Evolutionary conservation across 495 filamentous ascomycete genomes (phyloP), one percentile per base, ranked within the genome.

Genomic region (Copromyces sp.): DNA sequence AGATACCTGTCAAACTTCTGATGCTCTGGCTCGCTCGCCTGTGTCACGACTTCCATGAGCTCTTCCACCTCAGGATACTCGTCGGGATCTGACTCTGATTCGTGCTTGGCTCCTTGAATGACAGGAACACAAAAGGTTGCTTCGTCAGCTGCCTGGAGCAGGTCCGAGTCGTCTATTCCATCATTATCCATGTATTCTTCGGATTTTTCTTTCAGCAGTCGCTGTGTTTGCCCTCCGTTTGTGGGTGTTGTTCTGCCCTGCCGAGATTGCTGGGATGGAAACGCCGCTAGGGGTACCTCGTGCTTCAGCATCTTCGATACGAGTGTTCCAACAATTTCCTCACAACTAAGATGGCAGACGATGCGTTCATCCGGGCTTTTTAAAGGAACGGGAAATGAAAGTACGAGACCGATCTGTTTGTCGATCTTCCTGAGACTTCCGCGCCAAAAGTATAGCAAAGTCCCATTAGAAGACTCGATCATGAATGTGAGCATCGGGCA

Each of bases 261-360:
- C 20, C 20, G 69, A 24, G 24, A 37, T 16, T 69, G 70, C 3
- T 39, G 53, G 16, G 74, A 39, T 39, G 83, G 82, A 77, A 94
- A 94, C 1, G 84, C 77, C 0, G 84, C 85, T 0, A 81, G 73
- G 3, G 89, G 86, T 70, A 97, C 78, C 42, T 88, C 81, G 32
- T 89, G 91, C 45, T 88, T 88, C 11, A 97, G 75, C 11, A 86
- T 81, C 47, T 87, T 88, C 39, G 84, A 83, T 59, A 89, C 85
- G 71, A 88, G 80, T 0, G 96, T 98, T 3, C 95, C 96, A 74
- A 95, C 93, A 74, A 98, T 92, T 45, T 93, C 92, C 80, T 98
- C 95, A 75, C 95, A 98, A 81, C 91, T 92, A 14, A 93, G 86
- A 80, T 93, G 89, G 73, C 92, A 95, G 32, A 82, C 82, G 59